Conservation (phyloP, 768 basidiomycete species). For the Tylopilus cervinicoccineus region DNA sequence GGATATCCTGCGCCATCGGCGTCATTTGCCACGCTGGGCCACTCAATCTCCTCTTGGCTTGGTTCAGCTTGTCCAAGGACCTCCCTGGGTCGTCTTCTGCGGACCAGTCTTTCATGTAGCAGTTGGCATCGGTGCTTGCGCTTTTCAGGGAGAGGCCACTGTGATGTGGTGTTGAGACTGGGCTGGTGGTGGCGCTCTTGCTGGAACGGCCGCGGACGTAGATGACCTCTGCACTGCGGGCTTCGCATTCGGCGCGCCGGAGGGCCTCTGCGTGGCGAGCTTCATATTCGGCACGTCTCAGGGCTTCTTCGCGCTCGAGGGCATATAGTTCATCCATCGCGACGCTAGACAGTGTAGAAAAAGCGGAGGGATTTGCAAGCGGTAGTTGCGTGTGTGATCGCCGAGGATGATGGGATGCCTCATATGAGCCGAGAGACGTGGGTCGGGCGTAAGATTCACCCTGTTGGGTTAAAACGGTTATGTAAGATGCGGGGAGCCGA, state of each 20-base stretch:
- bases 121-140: slow-evolving; percentile 35
- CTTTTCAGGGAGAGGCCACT: slow-evolving; percentile 18
- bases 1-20: slow-evolving; percentile 34
- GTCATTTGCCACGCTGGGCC: slow-evolving; percentile 56
- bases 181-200: slow-evolving; percentile 70
- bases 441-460: slow-evolving; percentile 58
- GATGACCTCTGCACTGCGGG: slow-evolving; percentile 44
- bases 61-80: slow-evolving; percentile 22
- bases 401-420: slow-evolving; percentile 30
- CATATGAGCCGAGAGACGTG: slow-evolving; percentile 46
- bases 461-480: slow-evolving; percentile 30
- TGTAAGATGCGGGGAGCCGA: slow-evolving; percentile 27
- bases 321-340: slow-evolving; percentile 89
- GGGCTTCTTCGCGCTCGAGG: slow-evolving; percentile 82
- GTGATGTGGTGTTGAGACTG: slow-evolving; percentile 45
- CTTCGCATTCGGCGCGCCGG: slow-evolving; percentile 60
- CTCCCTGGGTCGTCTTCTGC: slow-evolving; percentile 26
- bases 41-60: slow-evolving; percentile 45
- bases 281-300: slow-evolving; percentile 85
- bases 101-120: slow-evolving; percentile 37
- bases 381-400: slow-evolving; percentile 26
- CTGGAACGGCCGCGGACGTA: slow-evolving; percentile 37
- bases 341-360: slow-evolving; percentile 65
- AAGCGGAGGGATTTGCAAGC: slow-evolving; percentile 42
- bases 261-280: slow-evolving; percentile 67